Percentiles rank a stretch among this genome's conserved stretches.
Evolutionary conservation across 2,329 filamentous ascomycete species (phyloP).

Genomic region (Sporothrix dimorphospora): DNA sequence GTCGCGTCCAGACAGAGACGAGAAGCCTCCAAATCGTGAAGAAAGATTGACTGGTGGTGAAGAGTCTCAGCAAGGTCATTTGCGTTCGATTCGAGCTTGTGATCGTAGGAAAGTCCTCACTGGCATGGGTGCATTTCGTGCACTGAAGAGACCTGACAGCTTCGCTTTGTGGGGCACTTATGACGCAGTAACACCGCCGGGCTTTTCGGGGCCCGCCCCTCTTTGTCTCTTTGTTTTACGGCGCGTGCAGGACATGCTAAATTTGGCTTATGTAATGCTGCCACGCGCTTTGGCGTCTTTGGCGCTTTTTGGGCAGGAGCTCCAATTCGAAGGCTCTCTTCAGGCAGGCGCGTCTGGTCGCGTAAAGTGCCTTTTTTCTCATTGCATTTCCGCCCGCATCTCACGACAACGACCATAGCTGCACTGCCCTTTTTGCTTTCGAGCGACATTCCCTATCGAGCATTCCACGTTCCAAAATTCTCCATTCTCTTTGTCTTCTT

Average conservation of each 20-base stretch:
- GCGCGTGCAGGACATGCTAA: too few relatives aligned
- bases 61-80: too few relatives aligned
- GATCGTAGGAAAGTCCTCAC: not conserved
- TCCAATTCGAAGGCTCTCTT: not conserved
- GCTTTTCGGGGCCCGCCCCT: not conserved
- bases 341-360: slow-evolving; percentile 25
- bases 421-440: not conserved
- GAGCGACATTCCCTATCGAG: not conserved
- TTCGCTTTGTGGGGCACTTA: slow-evolving; percentile 18
- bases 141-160: not conserved
- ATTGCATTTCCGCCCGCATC: not conserved
- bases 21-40: not conserved
- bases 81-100: not conserved
- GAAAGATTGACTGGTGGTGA: not conserved
- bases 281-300: slow-evolving; percentile 15
- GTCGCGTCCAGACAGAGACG: not conserved
- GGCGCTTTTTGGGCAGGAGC: not conserved
- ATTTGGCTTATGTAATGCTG: not conserved
- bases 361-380: slow-evolving; percentile 24
- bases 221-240: slow-evolving; percentile 1
- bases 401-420: not conserved
- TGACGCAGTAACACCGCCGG: slow-evolving; percentile 17
- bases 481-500: not conserved
- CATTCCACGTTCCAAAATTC: not conserved
- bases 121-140: not conserved